Conservation (phyloP, 2,329 filamentous ascomycete species). For the Exophiala spinifera region DNA sequence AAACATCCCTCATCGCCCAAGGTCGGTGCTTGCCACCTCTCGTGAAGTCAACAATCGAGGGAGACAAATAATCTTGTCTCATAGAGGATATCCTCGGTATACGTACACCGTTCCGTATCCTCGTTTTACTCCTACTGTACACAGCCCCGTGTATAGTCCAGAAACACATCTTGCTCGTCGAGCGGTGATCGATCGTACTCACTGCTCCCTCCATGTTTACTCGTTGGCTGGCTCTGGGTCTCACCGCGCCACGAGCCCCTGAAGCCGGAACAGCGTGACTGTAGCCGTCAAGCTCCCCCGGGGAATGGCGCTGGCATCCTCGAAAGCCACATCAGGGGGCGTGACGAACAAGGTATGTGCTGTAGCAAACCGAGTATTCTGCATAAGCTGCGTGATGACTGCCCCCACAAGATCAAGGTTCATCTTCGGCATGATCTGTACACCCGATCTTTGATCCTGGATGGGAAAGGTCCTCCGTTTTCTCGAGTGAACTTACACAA, state of each 20-base stretch:
- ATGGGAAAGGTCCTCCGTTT: no score
- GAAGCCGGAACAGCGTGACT: slow-evolving; percentile 48
- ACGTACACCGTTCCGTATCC: no score
- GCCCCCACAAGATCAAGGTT: slow-evolving; percentile 26
- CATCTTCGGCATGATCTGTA: no score
- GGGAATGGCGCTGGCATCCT: slow-evolving; percentile 56
- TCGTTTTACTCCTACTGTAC: no score
- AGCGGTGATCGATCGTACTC: slow-evolving; percentile 49
- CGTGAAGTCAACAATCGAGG: no score
- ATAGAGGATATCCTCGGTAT: no score
- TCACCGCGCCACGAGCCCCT: slow-evolving; percentile 52
- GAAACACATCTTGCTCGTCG: slow-evolving; percentile 50
- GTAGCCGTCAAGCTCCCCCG: slow-evolving; percentile 53
- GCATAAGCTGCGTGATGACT: slow-evolving; percentile 38
- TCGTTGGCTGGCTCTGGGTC: slow-evolving; percentile 33
- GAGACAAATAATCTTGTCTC: no score
- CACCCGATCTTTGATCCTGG: no score
- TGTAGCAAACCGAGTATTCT: slow-evolving; percentile 38
- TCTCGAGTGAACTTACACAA: no score
- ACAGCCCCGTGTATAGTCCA: no score
- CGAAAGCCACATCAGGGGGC: slow-evolving; percentile 8
- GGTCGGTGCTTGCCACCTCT: no score
- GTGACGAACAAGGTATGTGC: slow-evolving; percentile 31
- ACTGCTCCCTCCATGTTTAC: slow-evolving; percentile 47
- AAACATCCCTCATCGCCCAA: no score